Evolutionary conservation across 1,284 basidiomycete species (phyloP), one percentile per base, ranked within the genome.

Genomic region (Veloboletus limbatus): DNA sequence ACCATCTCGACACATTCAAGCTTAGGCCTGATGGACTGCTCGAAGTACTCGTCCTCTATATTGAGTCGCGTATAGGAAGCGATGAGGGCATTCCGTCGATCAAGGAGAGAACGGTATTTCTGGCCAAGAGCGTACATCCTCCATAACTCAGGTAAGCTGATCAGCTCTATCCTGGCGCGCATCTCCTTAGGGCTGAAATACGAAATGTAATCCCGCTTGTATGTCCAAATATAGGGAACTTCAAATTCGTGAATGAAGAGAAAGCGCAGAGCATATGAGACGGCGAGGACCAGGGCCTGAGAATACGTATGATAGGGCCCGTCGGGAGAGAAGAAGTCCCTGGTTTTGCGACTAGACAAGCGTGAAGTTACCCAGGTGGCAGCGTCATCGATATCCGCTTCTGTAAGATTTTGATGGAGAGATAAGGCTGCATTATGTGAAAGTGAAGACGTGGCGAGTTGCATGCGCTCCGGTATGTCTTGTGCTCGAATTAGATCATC

Each of bases 391-490:
- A 96, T 73, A 52, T 93, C 86, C 20, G 77, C 78, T 54, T 84
- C 79, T 7, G 77, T 77, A 47, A 91, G 73, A 18, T 79, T 73
- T 50, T 82, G 81, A 53, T 86, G 78, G 3, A 85, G 65, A 16
- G 85, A 82, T 38, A 92, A 66, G 9, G 82, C 78, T 6, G 88
- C 77, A 39, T 77, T 79, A 33, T 75, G 69, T 4, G 89, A 88
- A 18, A 97, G 69, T 0, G 89, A 89, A 21, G 89, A 92, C n/a
- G 87, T 90, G 14, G 86, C 81, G 22, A 99, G 80, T 67, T 99
- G 97, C 82, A 97, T 93, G 39, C 97, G 88, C 67, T 99, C 97
- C 1, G 97, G 97, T 34, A 92, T 83, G 69, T 99, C 97, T 62
- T 84, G 82, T 17, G 79, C 82, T 45, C 94, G 88, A 56, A 98